Conservation (phyloP, 371 early-diverging fungal species). For the Rhizopus arrhizus region DNA sequence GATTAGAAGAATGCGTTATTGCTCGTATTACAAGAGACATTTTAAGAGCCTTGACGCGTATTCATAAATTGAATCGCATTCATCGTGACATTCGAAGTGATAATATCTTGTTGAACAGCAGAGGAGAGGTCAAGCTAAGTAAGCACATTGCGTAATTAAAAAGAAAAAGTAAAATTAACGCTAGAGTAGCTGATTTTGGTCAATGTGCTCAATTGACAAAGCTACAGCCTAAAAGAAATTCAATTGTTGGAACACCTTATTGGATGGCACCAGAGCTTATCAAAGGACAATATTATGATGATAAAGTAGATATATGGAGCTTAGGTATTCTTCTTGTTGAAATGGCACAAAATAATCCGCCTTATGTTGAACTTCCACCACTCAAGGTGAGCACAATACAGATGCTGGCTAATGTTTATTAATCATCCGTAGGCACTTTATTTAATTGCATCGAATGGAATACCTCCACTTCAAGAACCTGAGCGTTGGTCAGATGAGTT, state of each 20-base stretch:
- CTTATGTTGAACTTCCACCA: constrained; percentile 61
- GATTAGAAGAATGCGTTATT: constrained; percentile 57
- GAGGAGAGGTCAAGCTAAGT: constrained; percentile 68
- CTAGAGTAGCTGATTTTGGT: constrained; percentile 61
- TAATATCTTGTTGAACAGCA: constrained; percentile 64
- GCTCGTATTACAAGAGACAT: constrained; percentile 71
- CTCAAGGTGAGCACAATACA: constrained; percentile 36
- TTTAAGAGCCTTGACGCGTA: constrained; percentile 79
- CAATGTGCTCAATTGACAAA: constrained; percentile 60
- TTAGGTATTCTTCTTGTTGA: constrained; percentile 76
- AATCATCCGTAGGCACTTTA: constrained; percentile 44
- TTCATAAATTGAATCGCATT: constrained; percentile 85
- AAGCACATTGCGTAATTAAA: constrained; percentile 9
- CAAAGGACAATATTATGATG: constrained; percentile 68
- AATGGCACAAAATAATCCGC: constrained; percentile 73
- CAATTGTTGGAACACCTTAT: constrained; percentile 74
- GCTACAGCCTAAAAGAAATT: constrained; percentile 56
- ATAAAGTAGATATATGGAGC: constrained; percentile 83
- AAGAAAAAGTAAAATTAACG: background rate
- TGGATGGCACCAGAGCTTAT: constrained; percentile 90
- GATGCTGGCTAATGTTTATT: background rate
- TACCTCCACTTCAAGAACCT: constrained; percentile 47
- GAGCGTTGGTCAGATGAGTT: constrained; percentile 47
- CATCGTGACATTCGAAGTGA: constrained; percentile 91
- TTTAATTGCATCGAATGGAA: constrained; percentile 56